Evolutionary conservation across 2,329 filamentous ascomycete genomes (phyloP), one percentile per base, ranked within the genome.

Genomic region (Colletotrichum higginsianum): DNA sequence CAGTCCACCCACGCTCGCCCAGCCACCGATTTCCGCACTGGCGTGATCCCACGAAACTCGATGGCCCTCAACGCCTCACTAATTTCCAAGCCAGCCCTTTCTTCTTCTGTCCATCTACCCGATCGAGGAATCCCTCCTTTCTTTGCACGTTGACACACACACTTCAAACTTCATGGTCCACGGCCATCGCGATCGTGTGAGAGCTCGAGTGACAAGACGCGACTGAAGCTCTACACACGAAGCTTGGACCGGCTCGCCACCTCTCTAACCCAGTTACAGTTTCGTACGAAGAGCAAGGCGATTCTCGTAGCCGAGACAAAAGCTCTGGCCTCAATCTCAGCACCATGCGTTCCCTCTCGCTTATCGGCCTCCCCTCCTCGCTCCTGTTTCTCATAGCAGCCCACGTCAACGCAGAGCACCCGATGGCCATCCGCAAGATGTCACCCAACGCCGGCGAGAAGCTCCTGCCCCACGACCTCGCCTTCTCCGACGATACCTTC

Each of bases 381-480:
- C 77, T 88, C 52, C 80, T 88, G 53, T 78, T 86, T 18, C 81
- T 89, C 30, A 75, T 87, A 55, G 78, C 83, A 2, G 80, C 81
- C 2, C 81, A 84, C 56, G 76, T 82, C 16, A 75, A 76, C 2
- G 82, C 82, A 42, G 79, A 80, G 38, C 75, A 81, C 7, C 92
- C 92, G 0, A 87, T 88, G 1, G 93, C 89, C 0, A 86, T 95
- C 66, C 89, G 88, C 78, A 95, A 95, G 78, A 93, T 95, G 89
- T 86, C 89, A 57, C 85, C 86, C 6, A 91, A 94, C 77, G 88
- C 90, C 61, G 89, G 89, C 71, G 92, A 94, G 78, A 96, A 94
- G 86, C 92, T 96, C 78, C 89, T 91, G 75, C 84, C 91, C 67
- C 87, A 93, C 55, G 92, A 94, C 79, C 91, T 86, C 75, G 86